A percentile compares a stretch with the other conserved stretches of the same genome.
These are phyloP conservation scores for Talaromyces sp. DNA, from an alignment of 2,329 filamentous ascomycete species.

Conservation along the genomic window DNA sequence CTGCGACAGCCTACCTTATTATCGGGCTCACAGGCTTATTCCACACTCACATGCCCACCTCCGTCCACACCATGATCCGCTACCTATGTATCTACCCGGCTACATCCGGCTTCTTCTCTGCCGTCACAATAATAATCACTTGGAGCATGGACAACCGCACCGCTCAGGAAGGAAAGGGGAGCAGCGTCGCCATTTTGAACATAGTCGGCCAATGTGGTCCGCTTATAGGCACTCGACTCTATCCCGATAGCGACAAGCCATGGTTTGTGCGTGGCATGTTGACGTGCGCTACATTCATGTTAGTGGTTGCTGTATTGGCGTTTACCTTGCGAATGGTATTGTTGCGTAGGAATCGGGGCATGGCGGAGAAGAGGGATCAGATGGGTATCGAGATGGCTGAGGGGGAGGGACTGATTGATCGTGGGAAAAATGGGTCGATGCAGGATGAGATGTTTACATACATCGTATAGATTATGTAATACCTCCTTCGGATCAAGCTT, in stretches of 20 bases:
- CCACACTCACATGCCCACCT: conserved; percentile 34
- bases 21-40: conserved; percentile 52
- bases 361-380: conserved; percentile 27
- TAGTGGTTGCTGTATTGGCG: conserved; percentile 56
- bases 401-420: conserved; percentile 19
- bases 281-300: conserved; percentile 61
- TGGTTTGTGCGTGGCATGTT: conserved; percentile 63
- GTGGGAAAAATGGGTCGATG: neutral
- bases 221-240: conserved; percentile 63
- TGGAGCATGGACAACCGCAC: conserved; percentile 87
- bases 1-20: conserved; percentile 62
- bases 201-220: conserved; percentile 77
- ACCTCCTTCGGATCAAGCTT: neutral
- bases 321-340: conserved; percentile 54
- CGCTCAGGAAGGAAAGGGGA: conserved; percentile 64
- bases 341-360: conserved; percentile 48
- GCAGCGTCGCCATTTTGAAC: conserved; percentile 76
- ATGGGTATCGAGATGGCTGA: conserved; percentile 22
- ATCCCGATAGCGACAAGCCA: conserved; percentile 56
- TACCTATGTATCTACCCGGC: conserved; percentile 78
- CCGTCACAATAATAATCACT: conserved; percentile 77
- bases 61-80: conserved; percentile 44
- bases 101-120: conserved; percentile 74
- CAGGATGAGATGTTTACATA: conserved; percentile 16
- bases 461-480: conserved; percentile 15